These are phyloP conservation scores for Mycena floridula DNA, from an alignment of 768 basidiomycete genomes.

Conservation along the genomic window DNA sequence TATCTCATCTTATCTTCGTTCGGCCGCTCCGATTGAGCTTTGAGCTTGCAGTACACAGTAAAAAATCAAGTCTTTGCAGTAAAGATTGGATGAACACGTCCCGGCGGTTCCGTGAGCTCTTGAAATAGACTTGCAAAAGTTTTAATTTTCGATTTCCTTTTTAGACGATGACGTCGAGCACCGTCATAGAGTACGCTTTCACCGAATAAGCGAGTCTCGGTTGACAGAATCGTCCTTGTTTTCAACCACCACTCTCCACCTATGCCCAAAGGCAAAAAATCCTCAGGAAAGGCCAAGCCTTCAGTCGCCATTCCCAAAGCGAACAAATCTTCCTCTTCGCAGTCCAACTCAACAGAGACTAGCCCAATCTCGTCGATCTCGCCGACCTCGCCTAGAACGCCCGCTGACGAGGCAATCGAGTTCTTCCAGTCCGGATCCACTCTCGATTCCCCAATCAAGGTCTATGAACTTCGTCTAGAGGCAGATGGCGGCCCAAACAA, in stretches of 20 bases:
- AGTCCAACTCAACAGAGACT: constrained; percentile 2
- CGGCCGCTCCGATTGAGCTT: too few relatives aligned
- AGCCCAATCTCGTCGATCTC: constrained; percentile 19
- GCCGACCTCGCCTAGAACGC: constrained; percentile 71
- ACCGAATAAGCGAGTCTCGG: too few relatives aligned
- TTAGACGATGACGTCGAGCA: too few relatives aligned
- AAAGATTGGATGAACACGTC: too few relatives aligned
- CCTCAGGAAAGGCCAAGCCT: constrained; percentile 19
- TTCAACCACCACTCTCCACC: constrained; percentile 7
- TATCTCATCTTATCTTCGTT: too few relatives aligned
- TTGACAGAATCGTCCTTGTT: too few relatives aligned
- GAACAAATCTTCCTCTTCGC: constrained; percentile 4
- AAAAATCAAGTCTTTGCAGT: too few relatives aligned
- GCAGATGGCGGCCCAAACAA: constrained; percentile 88
- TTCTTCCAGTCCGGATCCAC: constrained; percentile 65
- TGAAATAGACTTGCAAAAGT: too few relatives aligned
- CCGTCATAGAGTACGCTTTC: too few relatives aligned
- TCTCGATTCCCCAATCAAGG: constrained; percentile 63
- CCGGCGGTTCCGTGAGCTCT: too few relatives aligned
- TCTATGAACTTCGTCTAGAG: constrained; percentile 84
- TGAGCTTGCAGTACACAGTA: too few relatives aligned
- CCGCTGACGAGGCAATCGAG: constrained; percentile 87
- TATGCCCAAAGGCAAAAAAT: constrained; percentile 21
- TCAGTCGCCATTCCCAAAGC: constrained; percentile 23
- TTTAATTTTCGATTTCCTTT: too few relatives aligned